Base-by-base conservation (phyloP, 2,329 filamentous ascomycete species). In the Sporothrix sp. region DNA sequence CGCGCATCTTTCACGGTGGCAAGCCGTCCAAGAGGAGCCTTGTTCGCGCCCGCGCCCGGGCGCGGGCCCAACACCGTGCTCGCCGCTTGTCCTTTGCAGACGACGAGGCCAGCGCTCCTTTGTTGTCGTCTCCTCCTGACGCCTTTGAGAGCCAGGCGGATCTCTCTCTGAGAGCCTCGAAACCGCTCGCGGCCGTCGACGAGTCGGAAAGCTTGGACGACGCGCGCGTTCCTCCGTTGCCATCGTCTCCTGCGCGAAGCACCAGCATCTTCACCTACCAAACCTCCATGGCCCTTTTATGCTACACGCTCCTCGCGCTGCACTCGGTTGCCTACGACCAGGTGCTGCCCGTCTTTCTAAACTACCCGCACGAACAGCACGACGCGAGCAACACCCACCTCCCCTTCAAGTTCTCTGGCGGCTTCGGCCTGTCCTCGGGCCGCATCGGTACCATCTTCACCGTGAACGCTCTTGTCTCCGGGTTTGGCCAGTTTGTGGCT, bases 301-400 rank as follows among this genome's bases (percentile, higher is more conserved):
- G 83, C 0, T 96, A 97, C 66, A 84, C 84, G 1, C 73, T 93
- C 45, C 73, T 97, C 16, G 85, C 88, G 0, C 75, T 94, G 44
- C 89, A 95, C 65, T 82, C 81, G 0, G 81, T 94, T 35, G 82
- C 87, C 1, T 96, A 82, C 62, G 91, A 97, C 65, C 89, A 95
- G 62, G 74, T 91, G 2, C 77, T 97, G 1, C 86, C 89, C 3
- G 87, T 96, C 1, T 95, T 95, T 64, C 76, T 96, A 60, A 86
- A 95, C 66, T 84, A 87, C 57, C 84, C 85, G 0, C 66, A 66
- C 1, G 73, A 81, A 58, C 62, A 73, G 4, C 65, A 71, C 4
- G 66, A 76, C 30, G 66, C 76, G 42, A 74, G 78, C 52, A 79
- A 79, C 59, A 78, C 73, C 0, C 68, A 72, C 2, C 73, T 87